Conservation (phyloP, 164 flowering plant genomes). For the Umbilicus rupestris region DNA sequence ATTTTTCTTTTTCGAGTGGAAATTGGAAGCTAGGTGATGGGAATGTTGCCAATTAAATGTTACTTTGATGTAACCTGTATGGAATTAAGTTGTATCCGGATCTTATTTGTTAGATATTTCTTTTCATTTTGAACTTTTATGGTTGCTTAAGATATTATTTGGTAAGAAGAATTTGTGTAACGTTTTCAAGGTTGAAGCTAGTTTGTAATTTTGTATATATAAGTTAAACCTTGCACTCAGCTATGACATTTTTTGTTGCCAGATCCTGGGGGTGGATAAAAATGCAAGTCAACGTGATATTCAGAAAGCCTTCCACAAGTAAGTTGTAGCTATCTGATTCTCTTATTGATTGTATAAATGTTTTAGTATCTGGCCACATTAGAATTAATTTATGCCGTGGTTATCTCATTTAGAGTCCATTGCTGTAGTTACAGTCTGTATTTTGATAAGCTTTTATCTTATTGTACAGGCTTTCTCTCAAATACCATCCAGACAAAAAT, state of each 20-base stretch:
- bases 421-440: not conserved
- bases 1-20: too few species aligned
- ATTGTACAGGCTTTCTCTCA: slow-evolving; percentile 66
- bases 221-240: not conserved
- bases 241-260: slow-evolving; percentile 9
- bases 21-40: too few species aligned
- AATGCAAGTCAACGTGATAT: slow-evolving; percentile 80
- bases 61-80: too few species aligned
- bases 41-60: too few species aligned
- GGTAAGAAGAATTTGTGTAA: not conserved
- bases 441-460: not conserved
- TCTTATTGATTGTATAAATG: not conserved
- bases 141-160: too few species aligned
- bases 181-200: not conserved
- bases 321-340: slow-evolving; percentile 11
- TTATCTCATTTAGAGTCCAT: not conserved
- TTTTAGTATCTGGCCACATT: not conserved
- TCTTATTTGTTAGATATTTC: too few species aligned
- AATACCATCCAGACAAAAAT: slow-evolving; percentile 96
- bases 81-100: too few species aligned
- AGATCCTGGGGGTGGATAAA: slow-evolving; percentile 83
- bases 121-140: too few species aligned
- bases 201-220: not conserved
- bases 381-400: not conserved
- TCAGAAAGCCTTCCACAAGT: slow-evolving; percentile 97